Percentiles rank a stretch among this genome's conserved stretches.
Conservation (phyloP, 306 rosid species). For the Dalbergia cochinchinensis region DNA sequence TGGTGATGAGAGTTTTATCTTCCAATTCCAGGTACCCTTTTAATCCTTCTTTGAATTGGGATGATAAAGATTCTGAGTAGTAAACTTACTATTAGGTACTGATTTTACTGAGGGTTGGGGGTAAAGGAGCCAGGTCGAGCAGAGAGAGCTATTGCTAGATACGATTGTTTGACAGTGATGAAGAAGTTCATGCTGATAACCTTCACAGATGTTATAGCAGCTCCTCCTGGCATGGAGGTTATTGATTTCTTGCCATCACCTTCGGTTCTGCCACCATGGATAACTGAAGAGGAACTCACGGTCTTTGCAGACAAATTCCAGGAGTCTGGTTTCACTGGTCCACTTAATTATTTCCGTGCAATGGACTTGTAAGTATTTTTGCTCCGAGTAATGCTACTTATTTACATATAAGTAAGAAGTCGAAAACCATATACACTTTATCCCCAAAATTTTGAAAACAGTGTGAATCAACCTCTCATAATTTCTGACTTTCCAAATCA, state of each 20-base stretch:
- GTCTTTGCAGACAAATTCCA: constrained; percentile 76
- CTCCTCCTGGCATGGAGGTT: constrained; percentile 76
- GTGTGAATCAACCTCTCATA: too few relatives aligned
- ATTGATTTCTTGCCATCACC: constrained; percentile 75
- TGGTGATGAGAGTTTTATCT: constrained; percentile 63
- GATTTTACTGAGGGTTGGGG: constrained; percentile 17
- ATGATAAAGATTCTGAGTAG: neutral
- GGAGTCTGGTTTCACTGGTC: constrained; percentile 85
- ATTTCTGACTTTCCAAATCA: too few relatives aligned
- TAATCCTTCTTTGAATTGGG: neutral
- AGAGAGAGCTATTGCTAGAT: constrained; percentile 83
- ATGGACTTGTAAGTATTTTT: constrained; percentile 68
- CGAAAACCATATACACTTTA: too few relatives aligned
- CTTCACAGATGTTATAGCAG: constrained; percentile 27
- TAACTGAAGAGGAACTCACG: constrained; percentile 73
- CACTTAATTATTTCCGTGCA: constrained; percentile 80
- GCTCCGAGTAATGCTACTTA: neutral
- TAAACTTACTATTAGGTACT: neutral
- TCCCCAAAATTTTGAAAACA: too few relatives aligned
- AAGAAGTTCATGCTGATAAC: constrained; percentile 68
- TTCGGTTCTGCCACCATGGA: constrained; percentile 70
- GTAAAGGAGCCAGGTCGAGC: constrained; percentile 82
- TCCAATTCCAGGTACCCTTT: constrained; percentile 77
- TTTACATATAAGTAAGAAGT: too few relatives aligned
- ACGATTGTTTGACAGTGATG: constrained; percentile 74